phyloP scores from a whole-genome alignment of 2,329 filamentous ascomycete genomes.

The Pleurostoma richardsiae region DNA sequence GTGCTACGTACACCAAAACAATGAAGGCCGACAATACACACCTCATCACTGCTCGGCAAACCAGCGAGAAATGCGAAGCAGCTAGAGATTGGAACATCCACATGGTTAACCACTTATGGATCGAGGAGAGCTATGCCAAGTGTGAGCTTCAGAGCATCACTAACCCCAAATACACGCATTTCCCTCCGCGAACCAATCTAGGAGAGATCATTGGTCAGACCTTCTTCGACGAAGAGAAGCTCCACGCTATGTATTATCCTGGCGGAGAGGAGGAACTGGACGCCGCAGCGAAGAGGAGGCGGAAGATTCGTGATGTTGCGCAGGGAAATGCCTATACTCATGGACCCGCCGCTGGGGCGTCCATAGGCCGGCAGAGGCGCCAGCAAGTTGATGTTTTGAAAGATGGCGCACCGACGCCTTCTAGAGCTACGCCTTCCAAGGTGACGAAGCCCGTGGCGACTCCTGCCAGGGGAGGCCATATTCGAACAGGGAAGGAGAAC shows the following conservation, averaged over 20 bases:
- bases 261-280: slow-evolving; percentile 48
- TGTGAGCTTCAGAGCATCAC: slow-evolving; percentile 72
- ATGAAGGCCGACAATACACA: slow-evolving; percentile 96
- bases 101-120: slow-evolving; percentile 92
- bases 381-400: slow-evolving; percentile 38
- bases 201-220: slow-evolving; percentile 92
- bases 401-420: slow-evolving; percentile 32
- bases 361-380: slow-evolving; percentile 31
- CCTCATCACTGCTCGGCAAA: slow-evolving; percentile 82
- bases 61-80: slow-evolving; percentile 89
- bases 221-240: slow-evolving; percentile 59
- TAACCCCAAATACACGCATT: slow-evolving; percentile 74
- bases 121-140: slow-evolving; percentile 94
- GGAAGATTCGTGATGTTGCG: slow-evolving; percentile 42
- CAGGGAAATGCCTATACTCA: slow-evolving; percentile 44
- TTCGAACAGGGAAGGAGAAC: slow-evolving; percentile 71
- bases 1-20: slow-evolving; percentile 88
- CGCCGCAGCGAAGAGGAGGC: slow-evolving; percentile 39
- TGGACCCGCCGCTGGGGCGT: slow-evolving; percentile 41
- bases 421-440: slow-evolving; percentile 19
- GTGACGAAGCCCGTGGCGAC: slow-evolving; percentile 22
- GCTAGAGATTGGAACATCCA: slow-evolving; percentile 89
- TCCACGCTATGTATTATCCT: slow-evolving; percentile 64
- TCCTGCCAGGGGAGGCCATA: slow-evolving; percentile 37
- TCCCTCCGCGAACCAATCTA: slow-evolving; percentile 84